These are phyloP conservation scores for Fusarium poae DNA, from an alignment of 2,329 filamentous ascomycete species.

Conservation along the genomic window DNA sequence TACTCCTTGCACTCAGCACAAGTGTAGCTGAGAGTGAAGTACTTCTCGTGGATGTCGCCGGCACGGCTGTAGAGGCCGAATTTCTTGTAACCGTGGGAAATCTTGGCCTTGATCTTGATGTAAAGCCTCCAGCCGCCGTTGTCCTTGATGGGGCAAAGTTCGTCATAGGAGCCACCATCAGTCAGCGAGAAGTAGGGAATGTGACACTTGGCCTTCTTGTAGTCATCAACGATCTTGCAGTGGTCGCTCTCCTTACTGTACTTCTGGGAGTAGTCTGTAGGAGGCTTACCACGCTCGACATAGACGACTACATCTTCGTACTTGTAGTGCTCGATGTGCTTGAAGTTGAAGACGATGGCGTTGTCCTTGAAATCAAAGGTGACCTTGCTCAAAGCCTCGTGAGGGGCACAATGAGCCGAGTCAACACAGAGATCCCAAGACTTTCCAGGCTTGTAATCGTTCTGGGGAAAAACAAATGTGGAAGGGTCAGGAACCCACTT, in stretches of 20 bases:
- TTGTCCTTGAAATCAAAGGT: constrained; percentile 48
- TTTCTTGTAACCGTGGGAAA: constrained; percentile 43
- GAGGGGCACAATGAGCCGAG: constrained; percentile 38
- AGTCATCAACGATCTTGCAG: constrained; percentile 37
- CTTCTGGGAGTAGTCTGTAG: constrained; percentile 37
- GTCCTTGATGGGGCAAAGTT: constrained; percentile 46
- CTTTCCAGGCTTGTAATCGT: constrained; percentile 38
- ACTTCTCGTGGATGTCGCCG: constrained; percentile 40
- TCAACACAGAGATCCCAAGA: constrained; percentile 46
- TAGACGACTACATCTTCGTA: constrained; percentile 47
- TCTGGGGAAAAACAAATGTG: constrained; percentile 46
- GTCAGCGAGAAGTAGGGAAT: constrained; percentile 46
- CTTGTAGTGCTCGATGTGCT: constrained; percentile 45
- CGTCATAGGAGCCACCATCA: constrained; percentile 42
- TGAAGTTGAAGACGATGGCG: constrained; percentile 44
- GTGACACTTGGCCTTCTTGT: constrained; percentile 46
- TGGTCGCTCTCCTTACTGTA: constrained; percentile 45
- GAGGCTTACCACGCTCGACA: constrained; percentile 41
- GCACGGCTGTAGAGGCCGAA: constrained; percentile 46
- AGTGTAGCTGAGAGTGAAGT: constrained; percentile 48
- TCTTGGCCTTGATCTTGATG: constrained; percentile 46
- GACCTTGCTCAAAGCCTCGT: constrained; percentile 44
- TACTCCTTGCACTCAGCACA: constrained; percentile 48
- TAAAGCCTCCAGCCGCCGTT: constrained; percentile 49
- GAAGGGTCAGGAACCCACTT: constrained; percentile 46